A percentile compares a stretch with the other conserved stretches of the same genome.
Conservation (phyloP, 2,329 filamentous ascomycete genomes). For the Sporothrix protearum region DNA sequence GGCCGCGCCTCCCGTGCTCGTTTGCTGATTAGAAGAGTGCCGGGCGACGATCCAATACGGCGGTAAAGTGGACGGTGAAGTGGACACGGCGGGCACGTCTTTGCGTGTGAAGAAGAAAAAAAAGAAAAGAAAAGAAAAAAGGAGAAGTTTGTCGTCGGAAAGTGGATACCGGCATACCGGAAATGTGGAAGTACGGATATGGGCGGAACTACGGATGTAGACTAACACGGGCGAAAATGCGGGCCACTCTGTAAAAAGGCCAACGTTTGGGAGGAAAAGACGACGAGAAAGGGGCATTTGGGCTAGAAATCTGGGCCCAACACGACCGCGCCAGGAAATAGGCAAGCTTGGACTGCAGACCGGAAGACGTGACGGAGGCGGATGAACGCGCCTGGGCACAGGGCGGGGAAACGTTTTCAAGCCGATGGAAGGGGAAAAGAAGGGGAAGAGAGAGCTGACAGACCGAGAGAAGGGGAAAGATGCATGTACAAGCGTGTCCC, state of each 20-base stretch:
- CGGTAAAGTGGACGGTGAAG: not conserved
- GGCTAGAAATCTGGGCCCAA: not conserved
- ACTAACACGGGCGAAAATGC: too few relatives aligned
- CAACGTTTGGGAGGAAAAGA: too few relatives aligned
- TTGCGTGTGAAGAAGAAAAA: too few relatives aligned
- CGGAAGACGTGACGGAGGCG: too few relatives aligned
- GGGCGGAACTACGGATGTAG: conserved; percentile 3
- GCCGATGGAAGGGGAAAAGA: too few relatives aligned
- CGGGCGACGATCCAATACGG: not conserved
- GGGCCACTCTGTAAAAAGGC: too few relatives aligned
- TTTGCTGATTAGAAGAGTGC: not conserved
- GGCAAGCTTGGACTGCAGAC: not conserved
- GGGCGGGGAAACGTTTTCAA: not conserved
- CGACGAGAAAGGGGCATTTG: too few relatives aligned
- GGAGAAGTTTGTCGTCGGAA: too few relatives aligned
- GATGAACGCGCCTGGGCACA: too few relatives aligned
- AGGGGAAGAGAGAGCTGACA: too few relatives aligned
- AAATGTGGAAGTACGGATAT: conserved; percentile 16
- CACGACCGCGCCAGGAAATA: not conserved
- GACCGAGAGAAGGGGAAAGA: not conserved
- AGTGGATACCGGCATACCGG: not conserved
- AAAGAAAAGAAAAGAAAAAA: too few relatives aligned
- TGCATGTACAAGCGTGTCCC: not conserved
- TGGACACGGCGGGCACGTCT: not conserved
- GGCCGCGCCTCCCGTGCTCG: not conserved